Base-by-base conservation (phyloP, 164 flowering plant genomes). In the Kalanchoe fedtschenkoi region DNA sequence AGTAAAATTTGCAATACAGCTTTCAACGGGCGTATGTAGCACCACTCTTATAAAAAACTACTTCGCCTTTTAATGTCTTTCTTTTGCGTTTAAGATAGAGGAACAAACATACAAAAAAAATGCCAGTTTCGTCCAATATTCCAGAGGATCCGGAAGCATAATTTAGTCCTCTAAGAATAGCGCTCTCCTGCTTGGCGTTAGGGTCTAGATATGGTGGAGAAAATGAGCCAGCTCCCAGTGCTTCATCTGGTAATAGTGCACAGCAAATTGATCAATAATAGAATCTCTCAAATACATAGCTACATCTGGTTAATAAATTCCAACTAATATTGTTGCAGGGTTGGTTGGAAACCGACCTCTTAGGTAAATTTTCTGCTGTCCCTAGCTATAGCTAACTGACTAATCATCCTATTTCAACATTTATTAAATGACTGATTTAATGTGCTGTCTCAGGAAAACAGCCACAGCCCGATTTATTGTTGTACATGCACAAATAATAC, bases 61-160 rank as follows among this genome's bases (percentile, higher is more conserved):
- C n/a, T n/a, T n/a, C n/a, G n/a, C n/a, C n/a, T n/a, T n/a, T n/a
- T n/a, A n/a, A n/a, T n/a, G n/a, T n/a, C n/a, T n/a, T n/a, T n/a
- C n/a, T n/a, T n/a, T n/a, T n/a, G n/a, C 54, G 24, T 3, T 21
- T 13, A 22, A 47, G 28, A 3, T 47, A 5, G 3, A 47, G 54
- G 54, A 47, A 7, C 21, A 14, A 47, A 69, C 93, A 24, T 72
- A 83, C 89, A 61, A 82, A 84, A 5, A 76, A 60, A 4, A 58
- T 30, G 33, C 93, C 93, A 1, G 86, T 87, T 39, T 74, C 70
- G 16, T 80, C 71, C 42, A 87, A 71, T 42, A 87, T 80, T 26
- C 89, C 89, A 0, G 88, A 76, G 11, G 86, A 78, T 34, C 89
- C 88, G 8, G 93, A 87, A 13, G 89, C 88, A 46, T 81, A 84